phyloP scores from a whole-genome alignment of 257 asterid genomes.

The Lithospermum erythrorhizon region DNA sequence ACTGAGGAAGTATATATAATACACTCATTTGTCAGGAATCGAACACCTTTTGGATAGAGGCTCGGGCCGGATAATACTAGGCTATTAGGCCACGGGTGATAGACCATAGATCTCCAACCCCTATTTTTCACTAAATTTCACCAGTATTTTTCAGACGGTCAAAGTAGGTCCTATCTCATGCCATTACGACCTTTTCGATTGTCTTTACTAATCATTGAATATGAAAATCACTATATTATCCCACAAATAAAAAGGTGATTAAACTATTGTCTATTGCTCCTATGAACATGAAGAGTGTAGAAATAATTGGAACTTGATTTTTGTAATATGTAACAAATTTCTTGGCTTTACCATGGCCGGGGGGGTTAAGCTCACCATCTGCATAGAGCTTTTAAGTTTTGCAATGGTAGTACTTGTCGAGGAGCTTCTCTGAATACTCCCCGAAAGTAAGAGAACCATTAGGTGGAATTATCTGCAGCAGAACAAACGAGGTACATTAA shows the following conservation, averaged over 20 bases:
- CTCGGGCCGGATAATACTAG: no score
- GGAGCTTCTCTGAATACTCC: slow-evolving; percentile 75
- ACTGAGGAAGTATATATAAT: no score
- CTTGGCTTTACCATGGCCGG: background rate
- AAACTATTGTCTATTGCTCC: no score
- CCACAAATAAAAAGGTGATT: no score
- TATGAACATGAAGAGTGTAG: no score
- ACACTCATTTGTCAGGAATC: no score
- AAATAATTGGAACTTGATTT: background rate
- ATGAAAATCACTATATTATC: background rate
- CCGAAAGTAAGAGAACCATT: slow-evolving; percentile 68
- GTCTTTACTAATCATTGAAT: background rate
- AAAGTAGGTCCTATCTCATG: background rate
- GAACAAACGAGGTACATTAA: background rate
- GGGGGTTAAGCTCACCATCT: background rate
- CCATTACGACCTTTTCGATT: background rate
- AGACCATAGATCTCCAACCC: background rate
- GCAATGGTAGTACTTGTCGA: slow-evolving; percentile 74
- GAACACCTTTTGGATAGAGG: no score
- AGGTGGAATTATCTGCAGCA: slow-evolving; percentile 40
- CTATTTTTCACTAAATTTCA: background rate
- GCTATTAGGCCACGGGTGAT: no score
- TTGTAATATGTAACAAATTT: background rate
- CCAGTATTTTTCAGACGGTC: background rate
- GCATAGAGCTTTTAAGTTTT: slow-evolving; percentile 19